Evolutionary conservation across 1,284 basidiomycete species (phyloP), one percentile per base, ranked within the genome.

Genomic region (Marasmius oreades): DNA sequence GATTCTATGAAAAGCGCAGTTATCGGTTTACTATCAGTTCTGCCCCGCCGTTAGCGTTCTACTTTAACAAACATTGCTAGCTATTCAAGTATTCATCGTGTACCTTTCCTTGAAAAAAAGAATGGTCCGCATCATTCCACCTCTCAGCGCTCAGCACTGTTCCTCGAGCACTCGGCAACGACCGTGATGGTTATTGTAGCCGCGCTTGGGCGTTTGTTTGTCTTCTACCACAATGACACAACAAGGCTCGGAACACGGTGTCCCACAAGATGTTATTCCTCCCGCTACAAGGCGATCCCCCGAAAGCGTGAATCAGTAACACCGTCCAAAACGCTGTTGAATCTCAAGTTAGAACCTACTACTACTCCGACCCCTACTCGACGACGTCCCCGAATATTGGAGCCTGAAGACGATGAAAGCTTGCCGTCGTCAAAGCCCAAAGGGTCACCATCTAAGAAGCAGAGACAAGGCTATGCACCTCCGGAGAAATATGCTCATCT

Each of bases 401-500:
- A 47, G 7, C n/a, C 36, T 24, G 23, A 43, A 37, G 51, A 26
- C 24, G 23, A 28, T n/a, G 51, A 18, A 43, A 24, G 14, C 7
- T 12, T 14, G 10, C 6, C 18, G 11, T 1, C 18, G 23, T 10
- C 10, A 16, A 37, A 44, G 16, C 5, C 6, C 11, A 12, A 7
- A 37, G 43, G 39, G 11, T 44, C 52, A n/a, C 52, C 52, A 24
- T 28, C 14, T 6, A 53, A 53, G 37, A 53, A 31, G 23, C 52
- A 28, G 24, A 53, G 31, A 37, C 18, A 8, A 26, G 39, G 23
- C 8, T 50, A 50, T 51, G 46, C 46, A 18, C 8, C 46, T 14
- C 54, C 54, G 18, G 47, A 55, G n/a, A 24, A 50, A 43, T 55
- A 51, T 18, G 47, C 47, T 50, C 54, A 55, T 22, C 34, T 51